phyloP scores from a whole-genome alignment of 768 basidiomycete species.

The Galerina marginata region DNA sequence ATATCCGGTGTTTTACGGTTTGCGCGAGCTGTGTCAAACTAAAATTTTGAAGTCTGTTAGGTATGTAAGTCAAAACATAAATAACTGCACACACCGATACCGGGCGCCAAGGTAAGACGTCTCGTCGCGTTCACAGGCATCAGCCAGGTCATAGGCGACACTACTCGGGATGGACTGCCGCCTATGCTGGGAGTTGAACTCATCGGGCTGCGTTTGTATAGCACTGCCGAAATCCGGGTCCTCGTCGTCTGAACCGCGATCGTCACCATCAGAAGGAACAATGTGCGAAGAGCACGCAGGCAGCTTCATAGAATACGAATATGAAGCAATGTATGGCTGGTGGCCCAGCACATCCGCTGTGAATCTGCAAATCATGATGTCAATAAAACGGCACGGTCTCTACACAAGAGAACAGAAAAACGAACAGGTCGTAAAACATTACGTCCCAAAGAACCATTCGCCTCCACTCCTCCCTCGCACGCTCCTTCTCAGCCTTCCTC shows the following conservation, averaged over 20 bases:
- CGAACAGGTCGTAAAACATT: slow-evolving; percentile 78
- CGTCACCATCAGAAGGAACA: background rate
- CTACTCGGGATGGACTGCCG: too few relatives aligned
- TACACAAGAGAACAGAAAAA: slow-evolving; percentile 14
- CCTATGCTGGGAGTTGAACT: too few relatives aligned
- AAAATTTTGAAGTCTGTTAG: background rate
- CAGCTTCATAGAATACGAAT: slow-evolving; percentile 58
- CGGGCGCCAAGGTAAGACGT: slow-evolving; percentile 50
- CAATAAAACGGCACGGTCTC: background rate
- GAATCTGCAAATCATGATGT: slow-evolving; percentile 49
- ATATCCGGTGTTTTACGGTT: slow-evolving; percentile 57
- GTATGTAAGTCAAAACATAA: background rate
- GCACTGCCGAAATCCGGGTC: background rate
- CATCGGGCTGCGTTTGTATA: background rate
- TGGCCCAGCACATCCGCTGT: slow-evolving; percentile 71
- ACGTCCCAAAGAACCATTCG: slow-evolving; percentile 78
- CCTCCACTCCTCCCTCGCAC: slow-evolving; percentile 31
- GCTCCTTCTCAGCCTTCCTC: slow-evolving; percentile 17
- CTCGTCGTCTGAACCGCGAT: background rate
- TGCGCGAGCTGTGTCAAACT: slow-evolving; percentile 72
- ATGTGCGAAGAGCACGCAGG: slow-evolving; percentile 50
- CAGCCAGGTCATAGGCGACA: too few relatives aligned
- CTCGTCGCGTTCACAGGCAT: background rate
- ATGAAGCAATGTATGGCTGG: slow-evolving; percentile 60
- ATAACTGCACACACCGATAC: slow-evolving; percentile 56